Percentiles rank a stretch among this genome's conserved stretches.
phyloP scores from a whole-genome alignment of 2,329 filamentous ascomycete genomes.

The Stemphylium vesicarium region DNA sequence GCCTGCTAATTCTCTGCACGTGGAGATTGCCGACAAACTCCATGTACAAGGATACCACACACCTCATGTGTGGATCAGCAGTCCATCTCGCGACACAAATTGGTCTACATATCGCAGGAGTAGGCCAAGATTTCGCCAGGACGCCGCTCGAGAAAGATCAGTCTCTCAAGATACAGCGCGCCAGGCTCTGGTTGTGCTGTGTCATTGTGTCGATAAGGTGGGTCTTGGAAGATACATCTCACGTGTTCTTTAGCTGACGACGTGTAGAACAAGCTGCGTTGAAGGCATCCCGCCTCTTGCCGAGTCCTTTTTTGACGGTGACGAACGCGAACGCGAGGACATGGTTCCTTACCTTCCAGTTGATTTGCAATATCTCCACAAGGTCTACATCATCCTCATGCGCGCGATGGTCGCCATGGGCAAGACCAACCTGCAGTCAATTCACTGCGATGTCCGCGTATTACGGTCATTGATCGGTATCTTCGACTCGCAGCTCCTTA shows the following conservation, averaged over 20 bases:
- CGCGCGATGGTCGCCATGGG: slow-evolving; percentile 44
- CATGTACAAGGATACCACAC: slow-evolving; percentile 51
- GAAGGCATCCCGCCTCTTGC: slow-evolving; percentile 46
- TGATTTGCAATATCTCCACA: slow-evolving; percentile 43
- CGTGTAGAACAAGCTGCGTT: slow-evolving; percentile 37
- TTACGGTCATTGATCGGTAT: slow-evolving; percentile 44
- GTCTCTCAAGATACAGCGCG: slow-evolving; percentile 44
- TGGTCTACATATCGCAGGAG: slow-evolving; percentile 49
- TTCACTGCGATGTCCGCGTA: slow-evolving; percentile 38
- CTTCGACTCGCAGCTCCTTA: slow-evolving; percentile 45
- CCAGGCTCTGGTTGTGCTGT: slow-evolving; percentile 48
- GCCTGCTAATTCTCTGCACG: slow-evolving; percentile 49
- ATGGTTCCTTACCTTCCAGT: slow-evolving; percentile 39
- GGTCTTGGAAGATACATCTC: not conserved
- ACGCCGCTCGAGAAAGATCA: slow-evolving; percentile 46
- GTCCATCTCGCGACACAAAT: slow-evolving; percentile 52
- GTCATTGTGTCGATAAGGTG: slow-evolving; percentile 48
- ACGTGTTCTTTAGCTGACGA: slow-evolving; percentile 14
- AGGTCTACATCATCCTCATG: slow-evolving; percentile 42
- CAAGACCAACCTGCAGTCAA: slow-evolving; percentile 41
- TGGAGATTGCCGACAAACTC: slow-evolving; percentile 52
- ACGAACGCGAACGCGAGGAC: slow-evolving; percentile 43
- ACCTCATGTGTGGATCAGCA: slow-evolving; percentile 50
- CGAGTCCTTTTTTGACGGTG: slow-evolving; percentile 43
- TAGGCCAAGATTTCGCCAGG: slow-evolving; percentile 51